Evolutionary conservation across 108 stramenopile species (phyloP), one percentile per base, ranked within the genome.

Genomic region (Nitzschia inconspicua): DNA sequence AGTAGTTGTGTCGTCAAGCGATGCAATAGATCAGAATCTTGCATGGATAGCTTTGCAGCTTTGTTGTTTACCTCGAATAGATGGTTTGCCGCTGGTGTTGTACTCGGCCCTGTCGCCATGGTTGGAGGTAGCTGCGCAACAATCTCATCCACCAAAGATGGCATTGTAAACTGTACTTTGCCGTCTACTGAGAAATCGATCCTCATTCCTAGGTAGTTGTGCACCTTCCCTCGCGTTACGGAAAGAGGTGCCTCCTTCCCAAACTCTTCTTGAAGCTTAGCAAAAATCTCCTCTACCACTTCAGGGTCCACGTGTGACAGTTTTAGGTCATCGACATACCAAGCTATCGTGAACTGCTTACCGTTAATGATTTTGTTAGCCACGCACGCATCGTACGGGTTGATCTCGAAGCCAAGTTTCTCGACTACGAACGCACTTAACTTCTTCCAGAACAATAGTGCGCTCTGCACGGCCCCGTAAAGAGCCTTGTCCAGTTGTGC

Each of bases 311-410:
- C n/a, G n/a, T n/a, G n/a, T n/a, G n/a, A n/a, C n/a, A n/a, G n/a
- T n/a, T n/a, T n/a, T n/a, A n/a, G n/a, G n/a, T n/a, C n/a, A n/a
- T n/a, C n/a, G n/a, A n/a, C n/a, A n/a, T n/a, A n/a, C n/a, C n/a
- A n/a, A 7, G 44, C 20, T 0, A 77, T 51, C 11, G 70, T 77
- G 4, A 43, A 63, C 49, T 72, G 70, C 30, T 62, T 46, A 10
- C 65, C 72, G 43, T 65, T 57, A 0, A 76, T 41, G 14, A 36
- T 51, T 35, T 72, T 77, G 53, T 71, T 77, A 0, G 64, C 66
- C 0, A 73, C 72, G 39, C 77, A 78, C 26, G 24, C 8, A 4
- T 78, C 77, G 54, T 78, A 78, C 28, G 72, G 66, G 34, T 78
- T 78, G 5, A 73, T 36, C 14, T 40, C 36, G 39, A 73, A 78